Evolutionary conservation across 768 basidiomycete genomes (phyloP).

Genomic region (Pulveroboletus sp.): DNA sequence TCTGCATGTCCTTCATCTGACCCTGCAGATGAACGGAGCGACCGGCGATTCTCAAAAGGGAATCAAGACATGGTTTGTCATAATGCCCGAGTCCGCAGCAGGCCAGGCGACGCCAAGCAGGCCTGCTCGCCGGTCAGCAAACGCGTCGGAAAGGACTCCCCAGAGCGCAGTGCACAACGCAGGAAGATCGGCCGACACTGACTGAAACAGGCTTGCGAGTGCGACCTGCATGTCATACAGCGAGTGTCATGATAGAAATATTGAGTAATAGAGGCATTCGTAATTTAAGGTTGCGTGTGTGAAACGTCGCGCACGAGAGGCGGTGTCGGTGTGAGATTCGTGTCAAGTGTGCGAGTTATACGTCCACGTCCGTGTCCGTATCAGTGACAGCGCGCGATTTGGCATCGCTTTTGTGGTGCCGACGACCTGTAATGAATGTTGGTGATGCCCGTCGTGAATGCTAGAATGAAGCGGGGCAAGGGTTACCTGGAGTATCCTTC

Average conservation of each 20-base stretch:
- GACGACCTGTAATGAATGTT: neutral
- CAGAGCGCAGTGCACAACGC: too few species aligned
- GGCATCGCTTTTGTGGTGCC: neutral
- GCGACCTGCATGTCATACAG: neutral
- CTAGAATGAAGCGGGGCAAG: neutral
- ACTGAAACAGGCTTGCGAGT: neutral
- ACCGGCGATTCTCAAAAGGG: too few species aligned
- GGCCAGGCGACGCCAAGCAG: too few species aligned
- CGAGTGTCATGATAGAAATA: neutral
- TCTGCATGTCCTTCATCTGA: too few species aligned
- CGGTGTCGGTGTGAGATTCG: slow-evolving; percentile 5
- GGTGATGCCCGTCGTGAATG: neutral
- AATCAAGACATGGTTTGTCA: too few species aligned
- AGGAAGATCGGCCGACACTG: neutral
- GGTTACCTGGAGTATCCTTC: slow-evolving; percentile 4
- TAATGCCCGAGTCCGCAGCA: neutral
- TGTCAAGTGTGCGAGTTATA: neutral
- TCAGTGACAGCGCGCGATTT: slow-evolving; percentile 6
- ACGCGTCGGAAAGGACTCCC: too few species aligned
- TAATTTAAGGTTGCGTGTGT: neutral
- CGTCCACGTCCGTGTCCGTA: slow-evolving; percentile 8
- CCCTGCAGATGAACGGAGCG: too few species aligned
- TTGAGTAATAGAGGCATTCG: neutral
- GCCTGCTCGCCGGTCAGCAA: too few species aligned
- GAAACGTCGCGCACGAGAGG: too few species aligned